A percentile compares a stretch with the other conserved stretches of the same genome.
These are phyloP conservation scores for Geum urbanum DNA, from an alignment of 306 rosid species.

Conservation along the genomic window DNA sequence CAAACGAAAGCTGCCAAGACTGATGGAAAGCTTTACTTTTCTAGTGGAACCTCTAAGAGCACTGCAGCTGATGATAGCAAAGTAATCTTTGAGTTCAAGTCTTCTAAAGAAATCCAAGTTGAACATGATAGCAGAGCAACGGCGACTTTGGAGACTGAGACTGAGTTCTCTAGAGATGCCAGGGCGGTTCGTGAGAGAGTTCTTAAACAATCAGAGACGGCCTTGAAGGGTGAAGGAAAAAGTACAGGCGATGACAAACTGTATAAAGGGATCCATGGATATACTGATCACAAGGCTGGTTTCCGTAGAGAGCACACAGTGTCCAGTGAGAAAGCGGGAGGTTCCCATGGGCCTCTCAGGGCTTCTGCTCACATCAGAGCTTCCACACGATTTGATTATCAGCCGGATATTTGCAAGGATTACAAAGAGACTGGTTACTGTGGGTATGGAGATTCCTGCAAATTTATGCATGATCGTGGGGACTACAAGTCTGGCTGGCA, in stretches of 20 bases:
- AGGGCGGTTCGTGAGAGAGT: constrained; percentile 75
- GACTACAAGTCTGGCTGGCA: constrained; percentile 95
- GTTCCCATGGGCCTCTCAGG: constrained; percentile 84
- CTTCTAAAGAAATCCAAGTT: constrained; percentile 78
- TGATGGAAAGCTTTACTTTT: constrained; percentile 34
- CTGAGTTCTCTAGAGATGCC: constrained; percentile 68
- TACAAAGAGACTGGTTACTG: constrained; percentile 86
- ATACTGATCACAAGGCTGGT: constrained; percentile 77
- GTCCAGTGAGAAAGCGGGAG: constrained; percentile 82
- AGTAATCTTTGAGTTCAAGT: constrained; percentile 40
- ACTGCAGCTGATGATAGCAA: constrained; percentile 18
- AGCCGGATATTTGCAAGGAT: constrained; percentile 87
- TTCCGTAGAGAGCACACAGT: constrained; percentile 76
- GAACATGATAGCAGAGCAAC: constrained; percentile 78
- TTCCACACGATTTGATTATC: constrained; percentile 81
- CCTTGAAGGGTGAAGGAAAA: constrained; percentile 50
- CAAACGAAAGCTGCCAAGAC: constrained; percentile 35
- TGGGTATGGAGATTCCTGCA: constrained; percentile 80
- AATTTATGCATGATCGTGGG: constrained; percentile 95
- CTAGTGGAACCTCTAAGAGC: constrained; percentile 30
- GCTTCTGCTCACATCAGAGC: constrained; percentile 89
- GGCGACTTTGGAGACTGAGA: constrained; percentile 76
- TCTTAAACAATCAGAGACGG: constrained; percentile 59
- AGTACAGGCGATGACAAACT: constrained; percentile 45
- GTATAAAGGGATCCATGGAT: constrained; percentile 61